Evolutionary conservation across 1,284 basidiomycete species (phyloP).

Genomic region (Fomitopsis pinicola): DNA sequence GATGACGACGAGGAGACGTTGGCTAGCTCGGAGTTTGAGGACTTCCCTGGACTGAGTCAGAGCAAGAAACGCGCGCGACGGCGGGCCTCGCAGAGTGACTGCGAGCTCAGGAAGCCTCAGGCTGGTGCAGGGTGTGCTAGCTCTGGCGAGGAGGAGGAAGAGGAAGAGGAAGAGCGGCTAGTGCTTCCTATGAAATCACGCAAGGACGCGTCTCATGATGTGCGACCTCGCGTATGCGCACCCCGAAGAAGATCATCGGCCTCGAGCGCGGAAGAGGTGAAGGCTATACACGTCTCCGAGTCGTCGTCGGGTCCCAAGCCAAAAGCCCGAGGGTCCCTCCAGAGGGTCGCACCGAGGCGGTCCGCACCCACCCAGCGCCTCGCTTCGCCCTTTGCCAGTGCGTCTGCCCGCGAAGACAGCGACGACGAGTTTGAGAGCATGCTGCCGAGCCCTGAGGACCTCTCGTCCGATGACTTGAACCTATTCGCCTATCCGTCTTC

Average conservation of each 20-base stretch:
- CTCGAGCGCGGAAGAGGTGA: no score
- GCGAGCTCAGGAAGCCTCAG: background rate
- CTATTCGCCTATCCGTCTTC: constrained; percentile 38
- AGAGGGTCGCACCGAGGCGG: background rate
- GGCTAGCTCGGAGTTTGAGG: background rate
- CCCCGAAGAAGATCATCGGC: no score
- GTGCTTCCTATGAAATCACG: no score
- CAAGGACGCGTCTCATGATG: no score
- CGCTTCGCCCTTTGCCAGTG: background rate
- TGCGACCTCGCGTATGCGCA: no score
- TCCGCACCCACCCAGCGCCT: background rate
- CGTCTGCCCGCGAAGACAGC: background rate
- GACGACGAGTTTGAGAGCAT: constrained; percentile 1
- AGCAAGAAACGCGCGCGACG: background rate
- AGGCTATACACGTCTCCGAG: no score
- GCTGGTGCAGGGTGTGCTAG: background rate
- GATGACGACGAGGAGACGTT: background rate
- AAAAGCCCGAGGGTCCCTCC: background rate
- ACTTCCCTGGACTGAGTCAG: constrained; percentile 1
- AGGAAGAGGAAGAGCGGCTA: background rate
- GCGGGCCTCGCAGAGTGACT: background rate
- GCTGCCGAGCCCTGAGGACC: constrained; percentile 11
- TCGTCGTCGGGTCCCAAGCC: background rate
- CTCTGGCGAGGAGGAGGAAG: background rate
- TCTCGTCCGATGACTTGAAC: constrained; percentile 48